Evolutionary conservation across 2,329 filamentous ascomycete species (phyloP).

Genomic region (Xylariales sp.): DNA sequence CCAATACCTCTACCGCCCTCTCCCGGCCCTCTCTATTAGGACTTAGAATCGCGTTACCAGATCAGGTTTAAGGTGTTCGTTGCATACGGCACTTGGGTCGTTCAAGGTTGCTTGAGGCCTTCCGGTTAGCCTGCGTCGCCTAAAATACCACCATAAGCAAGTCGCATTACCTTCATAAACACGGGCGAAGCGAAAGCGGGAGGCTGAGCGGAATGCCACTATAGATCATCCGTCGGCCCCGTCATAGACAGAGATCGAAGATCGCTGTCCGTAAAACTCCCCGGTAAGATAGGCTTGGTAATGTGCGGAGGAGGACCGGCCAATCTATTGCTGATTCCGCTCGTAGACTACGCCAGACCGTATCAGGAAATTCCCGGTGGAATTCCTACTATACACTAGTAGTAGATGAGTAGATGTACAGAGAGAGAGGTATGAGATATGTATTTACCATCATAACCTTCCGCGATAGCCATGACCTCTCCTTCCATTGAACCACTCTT

Average conservation of each 20-base stretch:
- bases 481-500: not conserved
- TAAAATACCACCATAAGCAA: conserved; percentile 27
- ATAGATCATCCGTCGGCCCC: not conserved
- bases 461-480: not conserved
- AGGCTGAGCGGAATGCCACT: not conserved
- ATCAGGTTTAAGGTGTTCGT: not conserved
- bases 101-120: not conserved
- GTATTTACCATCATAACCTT: not conserved
- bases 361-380: not conserved
- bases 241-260: not conserved
- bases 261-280: not conserved
- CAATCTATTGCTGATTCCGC: not conserved
- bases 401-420: not conserved
- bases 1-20: not conserved
- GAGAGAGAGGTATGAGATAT: not conserved
- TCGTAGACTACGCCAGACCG: not conserved
- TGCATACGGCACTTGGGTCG: not conserved
- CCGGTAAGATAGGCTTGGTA: not conserved
- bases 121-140: not conserved
- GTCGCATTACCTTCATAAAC: conserved; percentile 16
- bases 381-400: not conserved
- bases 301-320: not conserved
- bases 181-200: not conserved
- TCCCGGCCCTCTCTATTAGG: not conserved
- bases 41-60: not conserved